Evolutionary conservation across 768 basidiomycete genomes (phyloP).

Genomic region (Pilatotrama ljubarskyi): DNA sequence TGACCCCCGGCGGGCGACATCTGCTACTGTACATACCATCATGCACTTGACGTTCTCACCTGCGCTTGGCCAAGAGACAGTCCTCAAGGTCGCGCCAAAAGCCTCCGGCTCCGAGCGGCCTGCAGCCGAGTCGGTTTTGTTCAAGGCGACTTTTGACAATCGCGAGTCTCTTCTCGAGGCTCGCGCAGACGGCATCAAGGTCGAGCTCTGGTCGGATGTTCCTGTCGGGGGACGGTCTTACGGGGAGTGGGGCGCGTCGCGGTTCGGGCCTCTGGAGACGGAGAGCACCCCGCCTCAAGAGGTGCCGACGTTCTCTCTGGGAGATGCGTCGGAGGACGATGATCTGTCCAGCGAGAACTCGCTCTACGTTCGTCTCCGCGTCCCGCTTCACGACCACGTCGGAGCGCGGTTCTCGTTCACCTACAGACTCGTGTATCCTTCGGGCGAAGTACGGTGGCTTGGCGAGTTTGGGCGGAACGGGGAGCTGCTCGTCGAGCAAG

Average conservation of each 20-base stretch:
- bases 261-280: slow-evolving; percentile 19
- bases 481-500: slow-evolving; percentile 22
- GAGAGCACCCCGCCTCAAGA: not conserved
- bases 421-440: slow-evolving; percentile 29
- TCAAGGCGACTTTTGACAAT: slow-evolving; percentile 28
- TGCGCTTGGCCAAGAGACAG: slow-evolving; percentile 23
- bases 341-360: slow-evolving; percentile 1
- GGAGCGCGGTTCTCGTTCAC: slow-evolving; percentile 27
- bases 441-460: slow-evolving; percentile 29
- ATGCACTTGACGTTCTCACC: slow-evolving; percentile 28
- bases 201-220: slow-evolving; percentile 35
- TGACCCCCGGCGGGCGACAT: slow-evolving; percentile 14
- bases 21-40: not conserved
- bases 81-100: slow-evolving; percentile 9
- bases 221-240: slow-evolving; percentile 20
- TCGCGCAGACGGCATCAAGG: slow-evolving; percentile 20
- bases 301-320: slow-evolving; percentile 7
- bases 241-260: slow-evolving; percentile 29
- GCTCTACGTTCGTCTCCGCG: slow-evolving; percentile 20
- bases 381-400: slow-evolving; percentile 12
- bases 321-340: not conserved
- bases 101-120: slow-evolving; percentile 4
- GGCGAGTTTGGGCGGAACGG: slow-evolving; percentile 29
- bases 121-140: slow-evolving; percentile 19
- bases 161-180: slow-evolving; percentile 24